Evolutionary conservation across 805 yeast species (phyloP), one percentile per base, ranked within the genome.

Genomic region (Candida quercuum): DNA sequence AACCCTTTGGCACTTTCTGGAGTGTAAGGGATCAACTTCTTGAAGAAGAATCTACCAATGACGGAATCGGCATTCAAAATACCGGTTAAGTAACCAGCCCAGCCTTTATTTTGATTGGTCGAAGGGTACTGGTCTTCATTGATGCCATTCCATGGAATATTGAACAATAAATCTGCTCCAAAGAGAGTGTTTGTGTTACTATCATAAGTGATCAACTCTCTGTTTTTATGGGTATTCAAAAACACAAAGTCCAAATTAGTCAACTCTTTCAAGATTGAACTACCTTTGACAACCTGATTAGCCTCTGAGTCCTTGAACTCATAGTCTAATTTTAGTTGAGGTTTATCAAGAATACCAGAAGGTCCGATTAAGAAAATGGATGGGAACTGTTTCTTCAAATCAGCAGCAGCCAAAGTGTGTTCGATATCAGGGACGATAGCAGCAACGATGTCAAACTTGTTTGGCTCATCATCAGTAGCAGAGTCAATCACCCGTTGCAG

Each of bases 81-180:
- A 35, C 71, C 52, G 2, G 71, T 64, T 5, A 66, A 3, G 40
- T 46, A 70, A 4, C 49, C 52, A 17, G 69, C 61, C 49, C 61
- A 45, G 2, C 81, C 81, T 3, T 50, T 36, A 40, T 67, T 72
- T 18, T 79, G 76, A 33, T 61, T 57, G 33, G 48, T 56, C 7
- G 54, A 55, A 5, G 58, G 63, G 8, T 65, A 63, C 43, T 63
- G 78, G 23, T 81, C 85, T 18, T 67, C 60, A 47, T 74, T 80
- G 39, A 66, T 70, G n/a, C 67, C 71, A 14, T 52, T 46, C 24
- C 64, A 63, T 11, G 78, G 79, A 44, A 79, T 61, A 52, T 78
- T 77, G 60, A 81, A 74, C 24, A 80, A 49, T 40, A 80, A 52
- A 54, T 81, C 87, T 12, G 80, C 87, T 47, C 71, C 76, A 42